These are phyloP conservation scores for Pseudogymnoascus sp. DNA, from an alignment of 2,329 filamentous ascomycete genomes.

Conservation along the genomic window DNA sequence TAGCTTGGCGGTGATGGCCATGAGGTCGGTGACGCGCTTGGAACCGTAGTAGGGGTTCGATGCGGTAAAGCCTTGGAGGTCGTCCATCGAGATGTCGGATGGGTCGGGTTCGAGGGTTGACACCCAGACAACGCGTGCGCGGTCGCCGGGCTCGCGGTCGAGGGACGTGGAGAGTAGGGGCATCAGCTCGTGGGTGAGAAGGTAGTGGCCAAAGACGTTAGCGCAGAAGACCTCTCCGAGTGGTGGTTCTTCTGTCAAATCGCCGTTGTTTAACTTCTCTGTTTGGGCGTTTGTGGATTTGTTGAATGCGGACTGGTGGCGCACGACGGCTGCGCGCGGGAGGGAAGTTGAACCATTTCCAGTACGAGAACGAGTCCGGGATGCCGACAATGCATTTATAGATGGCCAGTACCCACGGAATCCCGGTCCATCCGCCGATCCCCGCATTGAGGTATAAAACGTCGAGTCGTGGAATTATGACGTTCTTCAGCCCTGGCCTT, in stretches of 20 bases:
- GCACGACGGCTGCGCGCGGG: constrained; percentile 1
- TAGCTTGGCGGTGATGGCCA: constrained; percentile 67
- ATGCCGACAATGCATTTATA: constrained; percentile 26
- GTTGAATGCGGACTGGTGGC: constrained; percentile 33
- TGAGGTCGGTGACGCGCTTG: constrained; percentile 80
- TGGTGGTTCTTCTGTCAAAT: constrained; percentile 42
- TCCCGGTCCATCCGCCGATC: constrained; percentile 76
- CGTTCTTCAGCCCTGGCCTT: constrained; percentile 39
- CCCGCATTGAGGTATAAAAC: constrained; percentile 80
- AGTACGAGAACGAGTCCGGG: background rate
- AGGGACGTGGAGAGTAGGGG: constrained; percentile 52
- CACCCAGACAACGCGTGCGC: constrained; percentile 76
- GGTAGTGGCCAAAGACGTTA: constrained; percentile 93
- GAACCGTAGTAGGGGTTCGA: constrained; percentile 69
- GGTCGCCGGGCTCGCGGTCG: constrained; percentile 24
- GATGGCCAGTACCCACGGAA: constrained; percentile 60
- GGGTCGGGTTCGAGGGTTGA: constrained; percentile 67
- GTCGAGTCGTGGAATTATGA: constrained; percentile 65
- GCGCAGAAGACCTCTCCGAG: constrained; percentile 82
- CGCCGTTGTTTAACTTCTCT: background rate
- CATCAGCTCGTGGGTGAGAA: constrained; percentile 74
- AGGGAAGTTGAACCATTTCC: constrained; percentile 5
- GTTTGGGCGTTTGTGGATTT: background rate
- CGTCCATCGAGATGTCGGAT: constrained; percentile 49
- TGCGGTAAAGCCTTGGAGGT: constrained; percentile 67